phyloP scores from a whole-genome alignment of 2,329 filamentous ascomycete species.

The Beauveria varroae region DNA sequence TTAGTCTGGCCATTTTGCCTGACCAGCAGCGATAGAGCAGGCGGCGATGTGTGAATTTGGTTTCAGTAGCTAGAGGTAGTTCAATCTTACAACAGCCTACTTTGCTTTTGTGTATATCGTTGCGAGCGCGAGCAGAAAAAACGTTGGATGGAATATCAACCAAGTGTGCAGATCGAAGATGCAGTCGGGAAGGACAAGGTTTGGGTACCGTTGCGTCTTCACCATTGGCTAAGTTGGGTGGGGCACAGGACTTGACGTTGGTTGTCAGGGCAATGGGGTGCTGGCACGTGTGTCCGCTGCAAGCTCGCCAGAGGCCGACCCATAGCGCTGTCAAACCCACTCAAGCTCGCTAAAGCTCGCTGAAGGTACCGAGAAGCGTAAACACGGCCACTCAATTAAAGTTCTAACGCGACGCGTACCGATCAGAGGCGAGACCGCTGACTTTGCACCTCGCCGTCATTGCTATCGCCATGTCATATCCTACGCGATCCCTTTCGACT shows the following conservation, averaged over 20 bases:
- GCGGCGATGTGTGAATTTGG: background rate
- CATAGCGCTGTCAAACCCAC: background rate
- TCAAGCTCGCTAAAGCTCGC: background rate
- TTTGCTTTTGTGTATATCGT: background rate
- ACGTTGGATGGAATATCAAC: background rate
- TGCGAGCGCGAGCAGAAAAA: background rate
- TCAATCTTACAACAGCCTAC: background rate
- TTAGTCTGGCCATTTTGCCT: constrained; percentile 68
- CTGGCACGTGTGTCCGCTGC: background rate
- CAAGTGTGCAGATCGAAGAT: background rate
- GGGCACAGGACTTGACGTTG: background rate
- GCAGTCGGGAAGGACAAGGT: background rate
- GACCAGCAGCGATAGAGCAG: background rate
- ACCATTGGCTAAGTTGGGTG: constrained; percentile 5
- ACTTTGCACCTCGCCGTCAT: background rate
- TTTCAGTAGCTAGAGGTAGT: background rate
- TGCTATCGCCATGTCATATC: constrained; percentile 43
- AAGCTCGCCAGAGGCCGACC: too few relatives aligned
- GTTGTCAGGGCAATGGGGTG: constrained; percentile 3
- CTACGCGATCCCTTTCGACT: constrained; percentile 50
- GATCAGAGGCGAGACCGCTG: too few relatives aligned
- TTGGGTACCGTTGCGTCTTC: background rate
- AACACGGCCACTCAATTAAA: background rate
- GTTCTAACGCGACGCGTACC: background rate
- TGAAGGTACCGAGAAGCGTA: background rate